Conservation (phyloP, 352 stramenopile species). For the Phytophthora fragariae region DNA sequence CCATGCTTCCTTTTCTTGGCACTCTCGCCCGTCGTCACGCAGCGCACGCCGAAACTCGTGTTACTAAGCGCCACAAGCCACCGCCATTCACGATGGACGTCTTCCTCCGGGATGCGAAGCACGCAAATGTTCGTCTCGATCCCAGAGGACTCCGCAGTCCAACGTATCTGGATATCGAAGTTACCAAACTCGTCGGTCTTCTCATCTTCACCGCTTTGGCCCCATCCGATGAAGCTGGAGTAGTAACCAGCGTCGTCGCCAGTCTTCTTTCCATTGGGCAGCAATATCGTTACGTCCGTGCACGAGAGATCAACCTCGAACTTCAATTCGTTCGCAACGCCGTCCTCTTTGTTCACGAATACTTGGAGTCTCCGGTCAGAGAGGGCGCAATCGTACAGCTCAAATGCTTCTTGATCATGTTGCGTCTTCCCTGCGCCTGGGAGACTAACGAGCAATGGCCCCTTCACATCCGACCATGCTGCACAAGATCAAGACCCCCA, state of each 20-base stretch:
- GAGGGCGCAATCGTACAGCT: slow-evolving; percentile 49
- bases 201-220: slow-evolving; percentile 22
- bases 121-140: slow-evolving; percentile 26
- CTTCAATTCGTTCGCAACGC: slow-evolving; percentile 20
- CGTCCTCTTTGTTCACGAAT: slow-evolving; percentile 34
- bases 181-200: slow-evolving; percentile 25
- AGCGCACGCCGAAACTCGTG: slow-evolving; percentile 52
- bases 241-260: slow-evolving; percentile 24
- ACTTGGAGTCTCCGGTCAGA: slow-evolving; percentile 44
- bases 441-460: slow-evolving; percentile 43
- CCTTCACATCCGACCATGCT: slow-evolving; percentile 42
- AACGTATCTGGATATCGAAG: slow-evolving; percentile 47
- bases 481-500: background rate
- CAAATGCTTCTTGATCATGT: slow-evolving; percentile 33
- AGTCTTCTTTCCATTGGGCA: slow-evolving; percentile 38
- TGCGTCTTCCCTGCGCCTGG: slow-evolving; percentile 8
- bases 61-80: slow-evolving; percentile 76
- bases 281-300: slow-evolving; percentile 42
- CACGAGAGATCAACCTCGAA: slow-evolving; percentile 51
- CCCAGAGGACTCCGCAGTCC: slow-evolving; percentile 24
- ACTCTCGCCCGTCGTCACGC: slow-evolving; percentile 32
- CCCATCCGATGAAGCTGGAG: slow-evolving; percentile 36
- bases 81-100: slow-evolving; percentile 65
- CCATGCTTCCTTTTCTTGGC: background rate
- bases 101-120: slow-evolving; percentile 60